phyloP scores from a whole-genome alignment of 805 yeast species.

The Monosporozyma aerobia region DNA sequence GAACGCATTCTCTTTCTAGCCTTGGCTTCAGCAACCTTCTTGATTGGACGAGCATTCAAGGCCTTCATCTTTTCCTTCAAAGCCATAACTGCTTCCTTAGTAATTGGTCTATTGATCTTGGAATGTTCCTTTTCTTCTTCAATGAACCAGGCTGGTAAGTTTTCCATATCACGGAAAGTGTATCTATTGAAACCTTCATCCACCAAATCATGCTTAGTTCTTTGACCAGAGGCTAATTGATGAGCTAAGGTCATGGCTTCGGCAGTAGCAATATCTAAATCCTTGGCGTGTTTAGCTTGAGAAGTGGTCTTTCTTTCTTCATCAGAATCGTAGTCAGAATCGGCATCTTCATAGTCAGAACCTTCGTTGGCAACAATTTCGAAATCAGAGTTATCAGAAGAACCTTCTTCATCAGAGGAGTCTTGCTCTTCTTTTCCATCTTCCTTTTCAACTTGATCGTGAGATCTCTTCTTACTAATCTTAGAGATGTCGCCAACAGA shows the following conservation, averaged over 20 bases:
- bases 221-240: slow-evolving; percentile 84
- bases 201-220: slow-evolving; percentile 71
- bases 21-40: slow-evolving; percentile 96
- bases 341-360: slow-evolving; percentile 27
- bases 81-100: slow-evolving; percentile 85
- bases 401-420: slow-evolving; percentile 16
- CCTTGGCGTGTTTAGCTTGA: slow-evolving; percentile 44
- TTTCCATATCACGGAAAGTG: slow-evolving; percentile 84
- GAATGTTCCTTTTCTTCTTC: slow-evolving; percentile 88
- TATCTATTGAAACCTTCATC: slow-evolving; percentile 90
- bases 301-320: slow-evolving; percentile 39
- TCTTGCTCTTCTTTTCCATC: slow-evolving; percentile 14
- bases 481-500: slow-evolving; percentile 15
- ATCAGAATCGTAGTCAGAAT: slow-evolving; percentile 43
- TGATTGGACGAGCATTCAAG: slow-evolving; percentile 93
- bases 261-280: slow-evolving; percentile 78
- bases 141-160: slow-evolving; percentile 92
- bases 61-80: slow-evolving; percentile 67
- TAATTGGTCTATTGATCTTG: slow-evolving; percentile 80
- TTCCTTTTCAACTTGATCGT: slow-evolving; percentile 13
- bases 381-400: slow-evolving; percentile 30
- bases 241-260: slow-evolving; percentile 98
- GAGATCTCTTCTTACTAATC: slow-evolving; percentile 11
- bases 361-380: slow-evolving; percentile 41
- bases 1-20: slow-evolving; percentile 96